phyloP scores from a whole-genome alignment of 441 rosid species.

The Populus trichocarpa region DNA sequence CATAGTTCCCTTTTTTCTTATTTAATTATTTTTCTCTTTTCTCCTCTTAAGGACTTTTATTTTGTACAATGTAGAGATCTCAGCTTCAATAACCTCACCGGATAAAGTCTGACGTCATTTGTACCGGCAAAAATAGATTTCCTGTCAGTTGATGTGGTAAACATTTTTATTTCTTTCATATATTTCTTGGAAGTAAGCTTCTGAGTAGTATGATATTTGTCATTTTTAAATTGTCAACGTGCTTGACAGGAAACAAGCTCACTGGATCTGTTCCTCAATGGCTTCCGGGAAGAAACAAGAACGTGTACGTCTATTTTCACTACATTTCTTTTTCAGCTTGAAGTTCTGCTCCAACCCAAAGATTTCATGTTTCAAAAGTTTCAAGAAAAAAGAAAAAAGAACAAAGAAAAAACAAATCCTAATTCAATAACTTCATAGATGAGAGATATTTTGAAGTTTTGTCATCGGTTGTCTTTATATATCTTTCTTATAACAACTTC shows the following conservation, averaged over 20 bases:
- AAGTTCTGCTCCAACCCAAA: background rate
- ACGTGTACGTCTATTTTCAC: slow-evolving; percentile 44
- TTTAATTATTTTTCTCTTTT: background rate
- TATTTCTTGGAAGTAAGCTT: background rate
- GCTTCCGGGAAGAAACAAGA: slow-evolving; percentile 56
- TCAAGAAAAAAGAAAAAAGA: no score
- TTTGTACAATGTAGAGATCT: slow-evolving; percentile 58
- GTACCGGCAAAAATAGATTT: slow-evolving; percentile 53
- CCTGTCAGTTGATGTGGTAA: slow-evolving; percentile 47
- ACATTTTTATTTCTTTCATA: background rate
- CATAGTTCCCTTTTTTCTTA: background rate
- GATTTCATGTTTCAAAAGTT: background rate
- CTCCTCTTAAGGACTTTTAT: background rate
- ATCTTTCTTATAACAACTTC: slow-evolving; percentile 77
- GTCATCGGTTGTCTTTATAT: slow-evolving; percentile 41
- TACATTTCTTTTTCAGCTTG: background rate
- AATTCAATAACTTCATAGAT: background rate
- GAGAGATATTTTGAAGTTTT: slow-evolving; percentile 9
- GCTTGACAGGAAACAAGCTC: slow-evolving; percentile 63
- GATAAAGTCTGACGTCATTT: slow-evolving; percentile 63
- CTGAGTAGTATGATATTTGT: background rate
- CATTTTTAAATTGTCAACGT: slow-evolving; percentile 37
- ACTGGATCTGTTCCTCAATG: slow-evolving; percentile 20
- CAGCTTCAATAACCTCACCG: slow-evolving; percentile 19
- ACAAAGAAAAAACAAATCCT: no score